Evolutionary conservation across 352 stramenopile genomes (phyloP), one percentile per base, ranked within the genome.

Genomic region (Phytopythium mirpurense): DNA sequence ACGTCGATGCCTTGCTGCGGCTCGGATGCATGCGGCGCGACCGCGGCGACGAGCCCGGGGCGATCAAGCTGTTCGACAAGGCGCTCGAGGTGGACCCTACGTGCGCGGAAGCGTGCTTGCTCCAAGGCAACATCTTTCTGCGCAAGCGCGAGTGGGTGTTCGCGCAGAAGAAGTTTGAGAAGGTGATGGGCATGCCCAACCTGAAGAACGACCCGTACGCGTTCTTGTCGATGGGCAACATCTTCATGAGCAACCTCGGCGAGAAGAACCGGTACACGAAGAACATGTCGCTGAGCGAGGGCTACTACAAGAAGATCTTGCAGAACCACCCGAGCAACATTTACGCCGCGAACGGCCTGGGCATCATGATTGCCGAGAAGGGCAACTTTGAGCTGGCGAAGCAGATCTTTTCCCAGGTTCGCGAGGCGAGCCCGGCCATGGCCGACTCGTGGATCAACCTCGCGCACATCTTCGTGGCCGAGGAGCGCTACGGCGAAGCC

Each of bases 161-260:
- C 42, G 96, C 96, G 26, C 86, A 96, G 54, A 97, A 97, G 68
- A 93, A 97, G 41, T 97, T 92, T 52, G 88, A 97, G 63, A 83
- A 81, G 29, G 86, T 96, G 18, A 97, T 98, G 76, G 87, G 92
- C 29, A 97, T 98, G 67, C 87, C 94, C n/a, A 95, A 93, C 57
- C 66, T 97, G 32, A 96, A 96, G 56, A 97, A 98, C 51, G 94
- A 98, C 65, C 86, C 94, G 24, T 99, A 99, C 72, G 93, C 96
- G 11, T 96, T 98, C 69, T 72, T 99, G 19, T 97, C 90, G 23
- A 90, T 99, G 73, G 96, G 95, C 43, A 99, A 98, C 56, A 98
- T 99, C 56, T 99, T 98, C 67, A 98, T 99, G 84, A 96, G 88
- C 65, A 99, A 98, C 67, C 73, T 98, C 9, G 90, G 96, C 29